These are phyloP conservation scores for Metschnikowia amazonensis DNA, from an alignment of 805 yeast genomes.

Conservation along the genomic window DNA sequence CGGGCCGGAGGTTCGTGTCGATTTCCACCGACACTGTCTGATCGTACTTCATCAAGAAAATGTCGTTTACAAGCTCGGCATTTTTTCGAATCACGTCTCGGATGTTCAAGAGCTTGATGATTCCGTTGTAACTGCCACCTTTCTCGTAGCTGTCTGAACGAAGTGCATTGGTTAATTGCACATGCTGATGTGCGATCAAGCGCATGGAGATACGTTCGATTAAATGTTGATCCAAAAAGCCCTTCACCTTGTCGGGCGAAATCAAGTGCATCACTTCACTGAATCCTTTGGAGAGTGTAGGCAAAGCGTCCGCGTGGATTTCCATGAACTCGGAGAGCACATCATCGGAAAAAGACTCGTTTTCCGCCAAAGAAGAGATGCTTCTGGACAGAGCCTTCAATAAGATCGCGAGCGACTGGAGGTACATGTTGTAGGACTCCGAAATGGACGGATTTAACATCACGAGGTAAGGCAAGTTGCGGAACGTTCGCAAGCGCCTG, in stretches of 20 bases:
- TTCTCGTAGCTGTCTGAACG: slow-evolving; percentile 43
- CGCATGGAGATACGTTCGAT: slow-evolving; percentile 85
- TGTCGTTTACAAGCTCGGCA: slow-evolving; percentile 74
- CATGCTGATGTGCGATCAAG: slow-evolving; percentile 80
- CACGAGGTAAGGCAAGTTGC: slow-evolving; percentile 76
- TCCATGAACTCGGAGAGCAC: slow-evolving; percentile 60
- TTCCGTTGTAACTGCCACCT: slow-evolving; percentile 52
- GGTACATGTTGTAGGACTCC: slow-evolving; percentile 67
- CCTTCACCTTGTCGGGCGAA: slow-evolving; percentile 48
- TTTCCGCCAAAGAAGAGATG: slow-evolving; percentile 50
- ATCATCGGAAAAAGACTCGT: slow-evolving; percentile 44
- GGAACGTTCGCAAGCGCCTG: slow-evolving; percentile 63
- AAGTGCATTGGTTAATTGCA: slow-evolving; percentile 50
- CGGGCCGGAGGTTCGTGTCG: slow-evolving; percentile 37
- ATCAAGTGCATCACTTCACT: slow-evolving; percentile 53
- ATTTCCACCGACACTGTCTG: slow-evolving; percentile 59
- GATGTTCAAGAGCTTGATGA: slow-evolving; percentile 65
- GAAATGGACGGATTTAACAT: slow-evolving; percentile 85
- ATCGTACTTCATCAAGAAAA: slow-evolving; percentile 81
- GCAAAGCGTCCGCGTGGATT: slow-evolving; percentile 80
- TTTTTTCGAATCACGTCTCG: slow-evolving; percentile 59
- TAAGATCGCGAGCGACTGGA: slow-evolving; percentile 54
- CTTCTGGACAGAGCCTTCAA: slow-evolving; percentile 32
- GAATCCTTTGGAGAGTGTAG: slow-evolving; percentile 79
- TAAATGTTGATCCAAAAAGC: slow-evolving; percentile 71